Base-by-base conservation (phyloP, 495 filamentous ascomycete species). In the Parmelia sp. region DNA sequence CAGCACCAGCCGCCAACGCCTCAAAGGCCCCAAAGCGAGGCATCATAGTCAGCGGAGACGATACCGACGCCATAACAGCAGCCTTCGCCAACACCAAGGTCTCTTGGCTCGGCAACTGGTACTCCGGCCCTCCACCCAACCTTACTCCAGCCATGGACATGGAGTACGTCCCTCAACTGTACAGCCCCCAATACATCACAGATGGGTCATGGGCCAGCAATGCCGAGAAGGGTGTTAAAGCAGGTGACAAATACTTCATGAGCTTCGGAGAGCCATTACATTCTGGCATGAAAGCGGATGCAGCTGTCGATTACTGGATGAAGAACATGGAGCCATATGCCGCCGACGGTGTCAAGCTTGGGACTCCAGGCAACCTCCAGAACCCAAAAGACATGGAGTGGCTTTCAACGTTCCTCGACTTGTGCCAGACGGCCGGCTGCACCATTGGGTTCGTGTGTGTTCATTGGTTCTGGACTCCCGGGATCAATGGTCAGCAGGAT, bases 81-180 rank as follows among this genome's bases (percentile, higher is more conserved):
- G 64, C 64, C n/a, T 63, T 69, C 12, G 59, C 40, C 51, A 63
- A 63, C 37, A 44, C 60, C 19, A 69, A 69, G 25, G 59, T 69
- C 45, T 67, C 65, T 8, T 69, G 68, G 68, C 37, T 69, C 45
- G 61, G 57, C 37, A 65, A 69, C 40, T 67, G 66, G 61, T 66
- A 57, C 58, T 69, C 68, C 27, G 45, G n/a, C 8, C 68, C 68
- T 21, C 68, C 68, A 40, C n/a, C 27, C 33, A 39, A 56, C 37
- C 57, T 66, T 40, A 45, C 60, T 27, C 31, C 44, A 31, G 42
- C 19, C 21, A 42, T 62, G 35, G 14, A 57, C 45, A 27, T 62
- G 35, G 1, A 47, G 0, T 69, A 35, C 31, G 68, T 69, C 27
- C 68, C 68, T 37, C 65, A 69, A 56, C 47, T 53, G 27, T 69